Evolutionary conservation across 768 basidiomycete species (phyloP), one percentile per base, ranked within the genome.

Genomic region (Pilatotrama ljubarskyi): DNA sequence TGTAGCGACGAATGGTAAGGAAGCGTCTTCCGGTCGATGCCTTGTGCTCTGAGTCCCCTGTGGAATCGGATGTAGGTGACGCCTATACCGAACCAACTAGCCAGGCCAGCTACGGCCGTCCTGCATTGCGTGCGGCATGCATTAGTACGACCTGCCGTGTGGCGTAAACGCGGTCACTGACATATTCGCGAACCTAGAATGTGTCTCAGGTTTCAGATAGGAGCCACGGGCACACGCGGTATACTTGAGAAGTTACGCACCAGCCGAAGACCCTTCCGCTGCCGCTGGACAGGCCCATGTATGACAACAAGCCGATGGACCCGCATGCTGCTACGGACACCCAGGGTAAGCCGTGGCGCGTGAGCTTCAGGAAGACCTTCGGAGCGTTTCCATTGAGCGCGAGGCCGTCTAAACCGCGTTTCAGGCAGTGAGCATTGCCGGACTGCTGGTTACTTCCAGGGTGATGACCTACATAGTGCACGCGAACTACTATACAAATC

Each of bases 351-450:
- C 84, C 76, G 5, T 65, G 58, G 10, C 61, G 61, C 11, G 71
- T 69, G 8, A 63, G 79, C 51, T 75, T 72, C 25, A 67, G 50
- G 54, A 87, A 85, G 46, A 86, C 66, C 50, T 70, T 76, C 3
- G 86, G 86, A 0, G 85, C 84, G 55, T 82, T 79, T 0, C 82
- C 80, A 18, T 77, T 76, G 49, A 78, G 61, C 2, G 85, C 79
- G 10, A 87, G 77, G 63, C 81, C 81, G 63, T 86, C 63, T 86
- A 74, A 0, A 74, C 53, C 60, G 73, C 74, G 20, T 10, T 3
- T 29, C 7, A 62, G 15, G n/a, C 25, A 73, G 73, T 36, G 68
- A 68, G 24, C 17, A 22, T 14, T 8, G 15, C 43, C 3, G 29
- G 22, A n/a, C 38, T 18, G 7, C 3, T 14, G 17, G 18, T 13